These are phyloP conservation scores for Fennellomyces sp. DNA, from an alignment of 371 early-diverging fungal genomes.

Conservation along the genomic window DNA sequence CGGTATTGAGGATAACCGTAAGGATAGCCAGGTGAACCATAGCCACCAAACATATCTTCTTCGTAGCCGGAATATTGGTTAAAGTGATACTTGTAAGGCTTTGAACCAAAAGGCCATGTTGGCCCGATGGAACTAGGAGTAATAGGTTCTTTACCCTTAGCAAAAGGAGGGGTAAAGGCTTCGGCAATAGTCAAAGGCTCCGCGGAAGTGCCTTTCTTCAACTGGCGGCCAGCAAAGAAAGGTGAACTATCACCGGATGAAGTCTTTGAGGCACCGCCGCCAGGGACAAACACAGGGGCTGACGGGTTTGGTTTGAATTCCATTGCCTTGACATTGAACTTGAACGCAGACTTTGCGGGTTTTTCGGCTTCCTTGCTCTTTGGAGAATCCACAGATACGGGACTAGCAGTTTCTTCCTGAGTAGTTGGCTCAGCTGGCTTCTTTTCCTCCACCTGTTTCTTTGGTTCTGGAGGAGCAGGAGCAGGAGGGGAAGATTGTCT, in stretches of 20 bases:
- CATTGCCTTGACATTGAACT: conserved; percentile 84
- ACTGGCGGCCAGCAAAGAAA: conserved; percentile 33
- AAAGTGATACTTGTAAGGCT: conserved; percentile 47
- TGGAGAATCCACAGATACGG: background rate
- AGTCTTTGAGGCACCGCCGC: conserved; percentile 21
- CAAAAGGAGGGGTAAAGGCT: conserved; percentile 36
- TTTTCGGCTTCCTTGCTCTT: conserved; percentile 15
- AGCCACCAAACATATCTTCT: conserved; percentile 37
- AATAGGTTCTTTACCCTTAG: conserved; percentile 23
- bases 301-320: conserved; percentile 89
- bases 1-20: conserved; percentile 52
- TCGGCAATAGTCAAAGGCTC: conserved; percentile 30
- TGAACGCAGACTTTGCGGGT: conserved; percentile 54
- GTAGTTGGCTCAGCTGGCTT: conserved; percentile 7
- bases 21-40: conserved; percentile 44
- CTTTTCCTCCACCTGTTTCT: background rate
- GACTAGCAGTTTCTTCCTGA: too few relatives aligned
- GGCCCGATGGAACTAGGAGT: conserved; percentile 45
- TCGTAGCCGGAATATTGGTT: conserved; percentile 37
- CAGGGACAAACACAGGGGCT: conserved; percentile 79
- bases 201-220: conserved; percentile 21
- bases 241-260: conserved; percentile 21
- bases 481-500: background rate
- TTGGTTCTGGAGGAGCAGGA: background rate
- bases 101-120: conserved; percentile 55